phyloP scores from a whole-genome alignment of 345 rosid genomes.

The Lumnitzera racemosa region DNA sequence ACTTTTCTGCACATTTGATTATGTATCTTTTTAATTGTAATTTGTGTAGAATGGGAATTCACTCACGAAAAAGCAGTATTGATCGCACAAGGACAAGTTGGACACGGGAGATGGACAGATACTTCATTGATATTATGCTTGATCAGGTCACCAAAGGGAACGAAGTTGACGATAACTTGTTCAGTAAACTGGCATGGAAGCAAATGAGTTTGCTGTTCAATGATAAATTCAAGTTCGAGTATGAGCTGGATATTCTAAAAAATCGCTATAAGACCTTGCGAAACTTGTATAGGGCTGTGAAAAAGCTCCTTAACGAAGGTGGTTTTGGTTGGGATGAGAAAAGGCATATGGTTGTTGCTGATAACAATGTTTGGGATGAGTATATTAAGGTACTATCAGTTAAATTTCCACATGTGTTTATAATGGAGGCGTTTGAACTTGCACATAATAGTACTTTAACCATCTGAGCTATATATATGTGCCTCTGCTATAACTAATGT shows the following conservation, averaged over 20 bases:
- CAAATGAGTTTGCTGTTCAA: constrained; percentile 58
- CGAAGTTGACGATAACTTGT: constrained; percentile 59
- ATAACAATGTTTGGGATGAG: constrained; percentile 57
- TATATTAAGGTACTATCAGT: constrained; percentile 50
- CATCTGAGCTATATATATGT: too few species aligned
- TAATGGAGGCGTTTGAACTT: too few species aligned
- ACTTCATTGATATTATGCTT: constrained; percentile 60
- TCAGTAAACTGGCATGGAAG: constrained; percentile 84
- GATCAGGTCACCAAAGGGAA: constrained; percentile 72
- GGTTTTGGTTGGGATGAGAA: constrained; percentile 69
- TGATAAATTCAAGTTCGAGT: constrained; percentile 49
- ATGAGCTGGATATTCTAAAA: constrained; percentile 64
- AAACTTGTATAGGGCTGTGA: constrained; percentile 52
- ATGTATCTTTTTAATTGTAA: background rate
- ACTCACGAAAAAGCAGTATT: constrained; percentile 15
- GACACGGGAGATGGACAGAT: constrained; percentile 87
- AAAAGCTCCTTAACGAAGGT: constrained; percentile 40
- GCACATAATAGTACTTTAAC: too few species aligned
- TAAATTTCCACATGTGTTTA: background rate
- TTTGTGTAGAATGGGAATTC: constrained; percentile 23
- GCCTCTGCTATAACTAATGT: too few species aligned
- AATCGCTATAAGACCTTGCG: constrained; percentile 61
- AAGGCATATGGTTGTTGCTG: constrained; percentile 64
- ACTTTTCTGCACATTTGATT: too few species aligned
- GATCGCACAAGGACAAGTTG: constrained; percentile 70